These are phyloP conservation scores for Mariannaea sp. DNA, from an alignment of 2,329 filamentous ascomycete genomes.

Conservation along the genomic window DNA sequence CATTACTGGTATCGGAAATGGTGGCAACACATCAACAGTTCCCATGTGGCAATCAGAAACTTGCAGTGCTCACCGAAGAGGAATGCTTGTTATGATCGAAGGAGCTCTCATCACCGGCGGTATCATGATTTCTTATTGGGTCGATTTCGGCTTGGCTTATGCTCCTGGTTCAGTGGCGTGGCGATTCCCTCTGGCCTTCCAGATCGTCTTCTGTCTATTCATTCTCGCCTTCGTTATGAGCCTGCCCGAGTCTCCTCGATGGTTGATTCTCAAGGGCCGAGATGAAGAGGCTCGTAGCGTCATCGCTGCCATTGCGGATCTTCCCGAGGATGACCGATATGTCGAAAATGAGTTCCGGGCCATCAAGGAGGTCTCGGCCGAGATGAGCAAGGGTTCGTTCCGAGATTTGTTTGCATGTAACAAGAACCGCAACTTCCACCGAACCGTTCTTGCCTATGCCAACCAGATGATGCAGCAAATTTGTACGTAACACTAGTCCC, in stretches of 20 bases:
- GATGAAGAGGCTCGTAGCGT: constrained; percentile 54
- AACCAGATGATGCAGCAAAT: constrained; percentile 69
- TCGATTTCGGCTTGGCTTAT: constrained; percentile 62
- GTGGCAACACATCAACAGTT: constrained; percentile 59
- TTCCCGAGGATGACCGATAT: constrained; percentile 60
- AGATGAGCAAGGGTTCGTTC: constrained; percentile 66
- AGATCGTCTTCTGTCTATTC: constrained; percentile 62
- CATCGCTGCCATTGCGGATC: constrained; percentile 58
- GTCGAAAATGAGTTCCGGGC: constrained; percentile 62
- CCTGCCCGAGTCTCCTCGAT: constrained; percentile 59
- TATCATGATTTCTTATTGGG: constrained; percentile 64
- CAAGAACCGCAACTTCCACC: constrained; percentile 60
- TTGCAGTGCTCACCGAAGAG: constrained; percentile 60
- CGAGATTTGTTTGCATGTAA: constrained; percentile 61
- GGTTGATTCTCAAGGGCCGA: constrained; percentile 52
- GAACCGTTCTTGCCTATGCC: constrained; percentile 64
- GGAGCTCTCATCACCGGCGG: constrained; percentile 62
- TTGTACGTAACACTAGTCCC: neutral
- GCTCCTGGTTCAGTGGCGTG: constrained; percentile 49
- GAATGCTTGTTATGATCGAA: constrained; percentile 66
- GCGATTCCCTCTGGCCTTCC: constrained; percentile 64
- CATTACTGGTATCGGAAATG: constrained; percentile 63
- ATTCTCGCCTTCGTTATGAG: constrained; percentile 58
- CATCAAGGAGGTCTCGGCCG: constrained; percentile 71
- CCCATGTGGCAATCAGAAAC: constrained; percentile 67